Conservation (phyloP, 805 yeast genomes). For the Candida argentea region DNA sequence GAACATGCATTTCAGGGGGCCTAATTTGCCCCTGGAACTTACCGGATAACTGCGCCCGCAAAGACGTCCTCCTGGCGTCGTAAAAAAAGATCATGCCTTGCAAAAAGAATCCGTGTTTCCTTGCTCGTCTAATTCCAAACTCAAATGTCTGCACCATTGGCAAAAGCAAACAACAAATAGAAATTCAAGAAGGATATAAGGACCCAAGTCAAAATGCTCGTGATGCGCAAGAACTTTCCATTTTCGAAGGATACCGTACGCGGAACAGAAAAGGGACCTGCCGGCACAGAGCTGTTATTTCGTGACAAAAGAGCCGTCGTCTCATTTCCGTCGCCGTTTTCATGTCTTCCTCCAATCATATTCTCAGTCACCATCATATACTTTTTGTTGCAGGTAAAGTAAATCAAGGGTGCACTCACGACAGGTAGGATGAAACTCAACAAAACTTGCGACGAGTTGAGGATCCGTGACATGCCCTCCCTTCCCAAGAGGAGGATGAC, state of each 20-base stretch:
- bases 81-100: neutral
- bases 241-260: constrained; percentile 26
- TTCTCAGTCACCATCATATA: constrained; percentile 24
- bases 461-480: constrained; percentile 34
- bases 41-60: no score
- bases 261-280: constrained; percentile 2
- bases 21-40: no score
- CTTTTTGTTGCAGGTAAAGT: constrained; percentile 30
- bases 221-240: constrained; percentile 21
- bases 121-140: neutral
- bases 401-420: constrained; percentile 36
- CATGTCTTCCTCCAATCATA: no score
- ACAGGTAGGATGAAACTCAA: constrained; percentile 34
- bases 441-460: constrained; percentile 36
- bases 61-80: no score
- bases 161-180: constrained; percentile 30
- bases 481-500: constrained; percentile 30
- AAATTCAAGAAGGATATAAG: constrained; percentile 29
- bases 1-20: no score
- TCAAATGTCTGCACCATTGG: constrained; percentile 30
- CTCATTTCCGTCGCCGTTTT: constrained; percentile 3
- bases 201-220: constrained; percentile 30
- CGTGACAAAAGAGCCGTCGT: constrained; percentile 5
- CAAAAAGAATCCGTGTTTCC: neutral
- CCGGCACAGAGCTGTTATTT: constrained; percentile 4